These are phyloP conservation scores for Ceratocystis ficicola DNA, from an alignment of 2,329 filamentous ascomycete species.

Conservation along the genomic window DNA sequence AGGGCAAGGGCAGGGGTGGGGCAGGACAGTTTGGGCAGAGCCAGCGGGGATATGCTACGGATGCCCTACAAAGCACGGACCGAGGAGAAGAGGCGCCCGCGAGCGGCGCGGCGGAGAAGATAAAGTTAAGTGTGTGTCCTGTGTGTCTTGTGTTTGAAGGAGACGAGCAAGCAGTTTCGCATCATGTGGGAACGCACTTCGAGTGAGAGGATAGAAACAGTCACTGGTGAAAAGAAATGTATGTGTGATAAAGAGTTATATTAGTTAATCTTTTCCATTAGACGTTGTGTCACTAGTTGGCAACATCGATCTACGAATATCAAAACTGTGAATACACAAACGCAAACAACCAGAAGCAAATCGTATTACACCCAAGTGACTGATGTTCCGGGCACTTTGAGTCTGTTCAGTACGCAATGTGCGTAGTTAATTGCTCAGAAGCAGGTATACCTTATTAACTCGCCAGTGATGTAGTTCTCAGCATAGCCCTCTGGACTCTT, in stretches of 20 bases:
- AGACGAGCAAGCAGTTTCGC: slow-evolving; percentile 53
- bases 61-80: not conserved
- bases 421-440: not conserved
- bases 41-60: not conserved
- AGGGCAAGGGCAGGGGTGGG: not conserved
- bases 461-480: not conserved
- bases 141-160: slow-evolving; percentile 56
- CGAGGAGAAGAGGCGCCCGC: not conserved
- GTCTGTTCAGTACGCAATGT: not conserved
- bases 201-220: slow-evolving; percentile 8
- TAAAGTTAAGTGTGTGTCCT: slow-evolving; percentile 39
- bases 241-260: not conserved
- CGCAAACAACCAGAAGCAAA: not conserved
- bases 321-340: not conserved
- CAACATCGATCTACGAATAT: not conserved
- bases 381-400: not conserved
- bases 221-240: not conserved
- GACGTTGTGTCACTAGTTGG: not conserved
- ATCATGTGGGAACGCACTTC: slow-evolving; percentile 53
- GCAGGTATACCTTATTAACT: not conserved
- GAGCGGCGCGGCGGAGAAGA: not conserved
- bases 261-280: not conserved
- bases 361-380: not conserved
- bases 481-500: slow-evolving; percentile 10
- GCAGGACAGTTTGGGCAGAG: not conserved